A percentile compares a stretch with the other conserved stretches of the same genome.
phyloP scores from a whole-genome alignment of 1,284 basidiomycete genomes.

The Trametes sp. region DNA sequence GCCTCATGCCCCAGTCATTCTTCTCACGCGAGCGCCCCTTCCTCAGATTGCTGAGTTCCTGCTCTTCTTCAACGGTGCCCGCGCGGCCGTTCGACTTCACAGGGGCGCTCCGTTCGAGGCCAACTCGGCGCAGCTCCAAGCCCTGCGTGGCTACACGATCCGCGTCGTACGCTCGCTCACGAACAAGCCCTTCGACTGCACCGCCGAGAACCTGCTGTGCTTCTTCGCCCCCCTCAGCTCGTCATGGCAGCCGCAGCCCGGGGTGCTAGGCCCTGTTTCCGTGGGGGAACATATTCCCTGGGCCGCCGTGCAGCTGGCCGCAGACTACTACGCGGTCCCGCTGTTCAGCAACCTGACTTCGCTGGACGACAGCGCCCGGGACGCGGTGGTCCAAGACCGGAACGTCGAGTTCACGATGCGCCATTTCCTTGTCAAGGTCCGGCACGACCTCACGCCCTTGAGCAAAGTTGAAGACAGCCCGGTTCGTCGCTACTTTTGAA shows the following conservation, averaged over 20 bases:
- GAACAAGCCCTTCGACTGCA: slow-evolving; percentile 70
- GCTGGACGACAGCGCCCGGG: slow-evolving; percentile 55
- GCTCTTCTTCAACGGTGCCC: slow-evolving; percentile 62
- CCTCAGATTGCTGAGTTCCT: slow-evolving; percentile 62
- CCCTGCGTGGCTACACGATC: slow-evolving; percentile 66
- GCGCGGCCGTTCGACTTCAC: slow-evolving; percentile 51
- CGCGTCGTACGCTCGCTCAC: slow-evolving; percentile 65
- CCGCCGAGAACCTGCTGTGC: slow-evolving; percentile 61
- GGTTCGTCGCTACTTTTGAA: slow-evolving; percentile 51
- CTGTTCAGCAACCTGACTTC: slow-evolving; percentile 54
- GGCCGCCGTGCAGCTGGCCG: slow-evolving; percentile 63
- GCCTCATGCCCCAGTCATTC: slow-evolving; percentile 60
- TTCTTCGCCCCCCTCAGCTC: slow-evolving; percentile 66
- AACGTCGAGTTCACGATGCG: slow-evolving; percentile 79
- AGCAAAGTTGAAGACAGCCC: slow-evolving; percentile 71
- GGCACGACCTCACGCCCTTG: slow-evolving; percentile 73
- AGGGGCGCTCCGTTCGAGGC: slow-evolving; percentile 58
- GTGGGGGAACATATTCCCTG: slow-evolving; percentile 66
- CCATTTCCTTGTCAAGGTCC: slow-evolving; percentile 61
- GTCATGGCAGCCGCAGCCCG: slow-evolving; percentile 42
- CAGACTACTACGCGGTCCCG: slow-evolving; percentile 56
- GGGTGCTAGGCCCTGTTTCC: slow-evolving; percentile 35
- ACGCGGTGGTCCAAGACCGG: slow-evolving; percentile 77
- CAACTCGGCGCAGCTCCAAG: slow-evolving; percentile 52
- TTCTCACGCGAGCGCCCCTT: slow-evolving; percentile 71